A percentile compares a stretch with the other conserved stretches of the same genome.
phyloP scores from a whole-genome alignment of 129 eudicot species.

The Helianthus tuberosus region DNA sequence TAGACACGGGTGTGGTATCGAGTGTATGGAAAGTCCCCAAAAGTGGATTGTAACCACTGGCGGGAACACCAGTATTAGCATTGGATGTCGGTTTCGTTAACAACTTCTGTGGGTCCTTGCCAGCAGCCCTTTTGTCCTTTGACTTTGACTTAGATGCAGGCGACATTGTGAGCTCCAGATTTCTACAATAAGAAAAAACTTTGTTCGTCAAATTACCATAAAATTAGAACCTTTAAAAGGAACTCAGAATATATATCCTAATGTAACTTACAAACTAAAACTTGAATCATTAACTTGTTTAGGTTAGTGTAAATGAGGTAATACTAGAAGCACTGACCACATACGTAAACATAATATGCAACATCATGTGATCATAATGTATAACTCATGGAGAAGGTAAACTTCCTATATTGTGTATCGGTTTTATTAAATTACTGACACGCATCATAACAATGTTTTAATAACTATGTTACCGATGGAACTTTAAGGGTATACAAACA shows the following conservation, averaged over 20 bases:
- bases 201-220: constrained; percentile 15
- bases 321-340: too few relatives aligned
- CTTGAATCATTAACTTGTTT: too few relatives aligned
- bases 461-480: too few relatives aligned
- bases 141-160: constrained; percentile 65
- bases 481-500: too few relatives aligned
- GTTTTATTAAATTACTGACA: too few relatives aligned
- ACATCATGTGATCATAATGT: too few relatives aligned
- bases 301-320: too few relatives aligned
- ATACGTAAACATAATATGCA: too few relatives aligned
- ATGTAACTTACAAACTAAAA: too few relatives aligned
- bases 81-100: constrained; percentile 54
- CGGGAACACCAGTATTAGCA: constrained; percentile 41
- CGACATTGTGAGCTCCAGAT: constrained; percentile 43
- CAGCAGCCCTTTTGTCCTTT: constrained; percentile 67
- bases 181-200: constrained; percentile 23
- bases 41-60: constrained; percentile 79
- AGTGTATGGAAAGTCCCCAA: constrained; percentile 73
- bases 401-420: too few relatives aligned
- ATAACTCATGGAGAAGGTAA: too few relatives aligned
- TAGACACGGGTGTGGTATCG: constrained; percentile 53
- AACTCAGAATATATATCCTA: background rate
- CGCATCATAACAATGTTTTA: too few relatives aligned
- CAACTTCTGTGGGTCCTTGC: constrained; percentile 58
- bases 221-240: background rate